Conservation (phyloP, 805 yeast genomes). For the Ogataea henricii region DNA sequence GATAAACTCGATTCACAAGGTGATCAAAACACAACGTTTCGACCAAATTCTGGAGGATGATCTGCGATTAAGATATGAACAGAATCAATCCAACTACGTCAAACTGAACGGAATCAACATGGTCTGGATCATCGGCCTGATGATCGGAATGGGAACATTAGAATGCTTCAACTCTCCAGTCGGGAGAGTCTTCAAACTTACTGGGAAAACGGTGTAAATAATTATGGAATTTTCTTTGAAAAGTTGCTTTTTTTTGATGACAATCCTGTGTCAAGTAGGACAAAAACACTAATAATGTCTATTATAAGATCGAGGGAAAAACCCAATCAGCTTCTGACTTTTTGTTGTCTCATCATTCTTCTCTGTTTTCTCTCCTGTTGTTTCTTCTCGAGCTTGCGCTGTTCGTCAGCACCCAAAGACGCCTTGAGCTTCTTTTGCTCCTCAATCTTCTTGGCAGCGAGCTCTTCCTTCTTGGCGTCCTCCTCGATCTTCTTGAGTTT, state of each 20-base stretch:
- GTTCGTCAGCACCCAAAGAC: slow-evolving; percentile 72
- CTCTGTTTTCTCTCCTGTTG: slow-evolving; percentile 80
- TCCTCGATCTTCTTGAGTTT: slow-evolving; percentile 74
- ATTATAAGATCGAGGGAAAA: background rate
- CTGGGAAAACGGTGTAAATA: slow-evolving; percentile 36
- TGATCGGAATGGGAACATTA: slow-evolving; percentile 52
- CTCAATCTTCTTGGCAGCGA: slow-evolving; percentile 71
- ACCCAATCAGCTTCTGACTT: slow-evolving; percentile 34
- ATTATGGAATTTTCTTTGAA: background rate
- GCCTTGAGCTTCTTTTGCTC: slow-evolving; percentile 67
- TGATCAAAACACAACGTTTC: slow-evolving; percentile 39
- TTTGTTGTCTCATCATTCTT: slow-evolving; percentile 67
- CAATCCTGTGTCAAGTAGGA: slow-evolving; percentile 6
- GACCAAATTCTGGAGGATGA: slow-evolving; percentile 47
- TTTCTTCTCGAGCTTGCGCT: slow-evolving; percentile 74
- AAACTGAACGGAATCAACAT: slow-evolving; percentile 54
- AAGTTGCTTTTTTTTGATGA: background rate
- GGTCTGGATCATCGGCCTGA: slow-evolving; percentile 51
- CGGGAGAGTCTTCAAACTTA: slow-evolving; percentile 53
- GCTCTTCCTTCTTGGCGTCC: slow-evolving; percentile 63
- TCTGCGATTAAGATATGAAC: slow-evolving; percentile 47
- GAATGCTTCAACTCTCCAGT: slow-evolving; percentile 57
- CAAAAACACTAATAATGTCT: background rate
- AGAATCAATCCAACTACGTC: slow-evolving; percentile 43
- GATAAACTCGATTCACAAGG: slow-evolving; percentile 44